These are phyloP conservation scores for Cladosporium colombiae DNA, from an alignment of 2,329 filamentous ascomycete species.

Conservation along the genomic window DNA sequence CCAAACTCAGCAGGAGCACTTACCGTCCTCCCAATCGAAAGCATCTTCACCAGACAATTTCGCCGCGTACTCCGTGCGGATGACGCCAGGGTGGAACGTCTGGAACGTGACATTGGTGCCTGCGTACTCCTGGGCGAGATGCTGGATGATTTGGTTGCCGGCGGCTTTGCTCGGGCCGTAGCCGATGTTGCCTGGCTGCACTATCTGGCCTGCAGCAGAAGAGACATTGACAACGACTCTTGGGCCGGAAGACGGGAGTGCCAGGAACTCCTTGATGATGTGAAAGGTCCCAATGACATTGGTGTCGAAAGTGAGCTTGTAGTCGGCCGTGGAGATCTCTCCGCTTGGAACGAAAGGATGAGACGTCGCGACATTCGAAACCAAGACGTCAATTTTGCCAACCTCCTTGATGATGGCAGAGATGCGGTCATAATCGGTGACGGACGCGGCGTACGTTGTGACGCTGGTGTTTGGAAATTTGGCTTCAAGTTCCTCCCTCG, in stretches of 20 bases:
- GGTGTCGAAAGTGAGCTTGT: slow-evolving; percentile 35
- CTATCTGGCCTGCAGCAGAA: slow-evolving; percentile 39
- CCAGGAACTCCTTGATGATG: slow-evolving; percentile 41
- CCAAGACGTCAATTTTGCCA: slow-evolving; percentile 44
- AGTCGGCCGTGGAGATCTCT: slow-evolving; percentile 37
- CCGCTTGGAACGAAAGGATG: slow-evolving; percentile 34
- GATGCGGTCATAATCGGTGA: slow-evolving; percentile 27
- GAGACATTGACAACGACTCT: slow-evolving; percentile 39
- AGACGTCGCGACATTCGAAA: slow-evolving; percentile 40
- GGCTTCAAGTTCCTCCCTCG: slow-evolving; percentile 40
- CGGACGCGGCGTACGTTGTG: slow-evolving; percentile 36
- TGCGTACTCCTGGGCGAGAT: slow-evolving; percentile 8
- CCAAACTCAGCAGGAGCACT: neutral
- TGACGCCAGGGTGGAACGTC: slow-evolving; percentile 15
- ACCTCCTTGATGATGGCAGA: slow-evolving; percentile 36
- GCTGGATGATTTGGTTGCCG: slow-evolving; percentile 14
- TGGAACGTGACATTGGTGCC: slow-evolving; percentile 3
- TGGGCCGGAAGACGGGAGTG: slow-evolving; percentile 34
- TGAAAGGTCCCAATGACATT: slow-evolving; percentile 41
- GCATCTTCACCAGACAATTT: neutral
- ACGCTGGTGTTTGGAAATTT: slow-evolving; percentile 37
- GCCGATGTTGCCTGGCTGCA: slow-evolving; percentile 16
- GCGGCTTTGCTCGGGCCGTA: slow-evolving; percentile 15
- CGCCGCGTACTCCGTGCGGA: neutral
- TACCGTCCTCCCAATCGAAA: slow-evolving; percentile 12